These are phyloP conservation scores for Acephala macrosclerotiorum DNA, from an alignment of 2,329 filamentous ascomycete genomes.

Conservation along the genomic window DNA sequence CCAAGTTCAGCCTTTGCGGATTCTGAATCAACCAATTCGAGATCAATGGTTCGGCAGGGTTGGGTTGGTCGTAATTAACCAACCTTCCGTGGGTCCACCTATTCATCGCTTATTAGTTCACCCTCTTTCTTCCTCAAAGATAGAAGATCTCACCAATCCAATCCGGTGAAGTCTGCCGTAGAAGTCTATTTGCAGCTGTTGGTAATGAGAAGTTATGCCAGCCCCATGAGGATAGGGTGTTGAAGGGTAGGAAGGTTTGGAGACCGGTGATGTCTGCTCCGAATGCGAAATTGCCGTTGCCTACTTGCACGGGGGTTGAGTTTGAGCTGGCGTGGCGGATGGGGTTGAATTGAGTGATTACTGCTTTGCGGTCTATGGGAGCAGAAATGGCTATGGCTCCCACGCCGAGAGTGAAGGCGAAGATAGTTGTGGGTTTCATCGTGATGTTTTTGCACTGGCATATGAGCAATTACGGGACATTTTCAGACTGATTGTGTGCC, in stretches of 20 bases:
- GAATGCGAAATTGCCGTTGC: constrained; percentile 57
- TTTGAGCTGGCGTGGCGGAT: constrained; percentile 39
- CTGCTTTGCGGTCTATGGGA: constrained; percentile 25
- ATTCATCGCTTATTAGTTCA: constrained; percentile 15
- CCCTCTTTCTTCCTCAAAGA: neutral
- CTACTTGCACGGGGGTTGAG: constrained; percentile 49
- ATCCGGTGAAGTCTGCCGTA: constrained; percentile 48
- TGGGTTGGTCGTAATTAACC: constrained; percentile 52
- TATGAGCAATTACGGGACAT: neutral
- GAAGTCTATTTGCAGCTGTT: constrained; percentile 43
- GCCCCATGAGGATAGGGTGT: constrained; percentile 52
- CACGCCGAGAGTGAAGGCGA: neutral
- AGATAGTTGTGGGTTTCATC: neutral
- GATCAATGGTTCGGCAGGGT: constrained; percentile 49
- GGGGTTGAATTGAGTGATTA: constrained; percentile 37
- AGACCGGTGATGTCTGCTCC: constrained; percentile 54
- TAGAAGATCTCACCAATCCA: constrained; percentile 45
- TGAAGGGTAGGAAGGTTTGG: constrained; percentile 52
- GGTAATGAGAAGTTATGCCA: constrained; percentile 56
- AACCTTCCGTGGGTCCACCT: constrained; percentile 51
- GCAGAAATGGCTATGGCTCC: neutral
- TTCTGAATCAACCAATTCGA: constrained; percentile 60
- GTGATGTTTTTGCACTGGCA: neutral
- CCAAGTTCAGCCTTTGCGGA: constrained; percentile 53
- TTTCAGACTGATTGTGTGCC: neutral